phyloP scores from a whole-genome alignment of 1,139 yeast genomes.

The Yamadazyma blattariae region DNA sequence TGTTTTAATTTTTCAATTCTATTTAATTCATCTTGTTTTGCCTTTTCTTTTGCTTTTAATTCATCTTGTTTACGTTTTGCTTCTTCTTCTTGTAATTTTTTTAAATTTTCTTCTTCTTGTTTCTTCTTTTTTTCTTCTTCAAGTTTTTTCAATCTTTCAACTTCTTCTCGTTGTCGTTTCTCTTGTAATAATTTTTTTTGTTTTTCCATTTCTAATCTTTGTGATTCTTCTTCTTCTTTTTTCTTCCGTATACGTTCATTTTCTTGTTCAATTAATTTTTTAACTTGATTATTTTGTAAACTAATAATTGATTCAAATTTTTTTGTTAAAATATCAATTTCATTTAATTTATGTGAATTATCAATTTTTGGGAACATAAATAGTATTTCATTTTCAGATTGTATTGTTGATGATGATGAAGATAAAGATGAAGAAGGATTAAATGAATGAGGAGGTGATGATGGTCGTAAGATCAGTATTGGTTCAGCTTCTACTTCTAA shows the following conservation, averaged over 20 bases:
- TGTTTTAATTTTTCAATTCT: conserved; percentile 13
- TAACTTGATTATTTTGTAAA: conserved; percentile 18
- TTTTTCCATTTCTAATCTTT: conserved; percentile 12
- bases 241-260: conserved; percentile 16
- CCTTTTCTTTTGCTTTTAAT: conserved; percentile 9
- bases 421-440: too few relatives aligned
- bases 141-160: conserved; percentile 14
- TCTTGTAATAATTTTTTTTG: conserved; percentile 10
- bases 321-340: conserved; percentile 1
- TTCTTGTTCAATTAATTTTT: conserved; percentile 16
- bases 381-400: too few relatives aligned
- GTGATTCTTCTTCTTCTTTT: conserved; percentile 14
- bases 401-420: too few relatives aligned
- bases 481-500: conserved; percentile 14
- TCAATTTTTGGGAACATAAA: not conserved
- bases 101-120: conserved; percentile 14
- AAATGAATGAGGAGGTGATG: too few relatives aligned
- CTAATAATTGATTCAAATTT: conserved; percentile 5
- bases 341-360: not conserved
- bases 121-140: conserved; percentile 10
- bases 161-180: conserved; percentile 11
- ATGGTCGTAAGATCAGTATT: not conserved
- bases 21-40: conserved; percentile 14
- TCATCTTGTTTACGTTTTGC: conserved; percentile 14
- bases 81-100: conserved; percentile 7